Conservation (phyloP, 306 rosid genomes). For the Pueraria montana region DNA sequence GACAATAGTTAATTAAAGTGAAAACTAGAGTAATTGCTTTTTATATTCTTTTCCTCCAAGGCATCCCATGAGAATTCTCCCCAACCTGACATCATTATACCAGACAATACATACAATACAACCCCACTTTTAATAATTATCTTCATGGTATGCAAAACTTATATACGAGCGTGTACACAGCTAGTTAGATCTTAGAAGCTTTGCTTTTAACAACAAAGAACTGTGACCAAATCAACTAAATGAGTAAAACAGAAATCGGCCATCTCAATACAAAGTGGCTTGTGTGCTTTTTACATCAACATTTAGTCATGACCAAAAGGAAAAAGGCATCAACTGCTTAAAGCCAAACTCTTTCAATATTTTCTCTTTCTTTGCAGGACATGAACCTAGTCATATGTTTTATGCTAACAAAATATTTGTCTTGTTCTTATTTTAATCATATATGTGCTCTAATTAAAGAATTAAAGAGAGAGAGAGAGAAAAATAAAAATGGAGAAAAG, state of each 20-base stretch:
- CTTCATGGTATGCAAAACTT: not conserved
- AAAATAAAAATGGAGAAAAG: constrained; percentile 3
- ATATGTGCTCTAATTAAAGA: not conserved
- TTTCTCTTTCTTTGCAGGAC: constrained; percentile 1
- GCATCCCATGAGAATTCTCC: constrained; percentile 43
- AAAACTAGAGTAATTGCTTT: constrained; percentile 13
- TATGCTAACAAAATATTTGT: not conserved
- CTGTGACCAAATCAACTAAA: constrained; percentile 26
- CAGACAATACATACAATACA: not conserved
- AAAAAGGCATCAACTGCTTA: constrained; percentile 11
- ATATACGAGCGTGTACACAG: not conserved
- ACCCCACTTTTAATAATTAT: not conserved
- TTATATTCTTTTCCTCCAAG: not conserved
- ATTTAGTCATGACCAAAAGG: constrained; percentile 11
- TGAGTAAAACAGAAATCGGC: not conserved
- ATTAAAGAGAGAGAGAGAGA: too few relatives aligned
- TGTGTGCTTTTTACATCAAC: constrained; percentile 11
- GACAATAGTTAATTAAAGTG: constrained; percentile 29
- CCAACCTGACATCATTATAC: constrained; percentile 40
- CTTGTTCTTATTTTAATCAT: not conserved
- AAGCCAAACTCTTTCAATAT: not conserved
- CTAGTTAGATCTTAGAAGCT: not conserved
- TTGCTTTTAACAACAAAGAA: constrained; percentile 2
- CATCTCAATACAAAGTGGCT: not conserved
- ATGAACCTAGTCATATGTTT: constrained; percentile 2